A percentile compares a stretch with the other conserved stretches of the same genome.
phyloP scores from a whole-genome alignment of 345 rosid genomes.

The Hibiscus tridactylites region DNA sequence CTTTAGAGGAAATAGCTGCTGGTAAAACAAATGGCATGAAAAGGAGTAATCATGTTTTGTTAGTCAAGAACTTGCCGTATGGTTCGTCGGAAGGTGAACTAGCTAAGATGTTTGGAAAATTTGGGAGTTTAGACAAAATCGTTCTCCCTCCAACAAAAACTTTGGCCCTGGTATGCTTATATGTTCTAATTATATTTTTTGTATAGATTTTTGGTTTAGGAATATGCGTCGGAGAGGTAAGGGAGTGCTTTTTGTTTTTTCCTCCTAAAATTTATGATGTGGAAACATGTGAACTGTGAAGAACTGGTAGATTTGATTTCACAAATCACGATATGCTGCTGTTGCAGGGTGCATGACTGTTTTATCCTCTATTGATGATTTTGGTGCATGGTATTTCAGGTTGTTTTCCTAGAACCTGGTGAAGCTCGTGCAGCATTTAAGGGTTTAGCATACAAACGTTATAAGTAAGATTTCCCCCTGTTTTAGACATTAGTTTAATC shows the following conservation, averaged over 20 bases:
- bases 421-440: conserved; percentile 87
- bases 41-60: conserved; percentile 77
- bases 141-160: conserved; percentile 85
- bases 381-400: conserved; percentile 35
- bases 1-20: conserved; percentile 64
- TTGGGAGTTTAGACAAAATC: conserved; percentile 76
- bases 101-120: conserved; percentile 72
- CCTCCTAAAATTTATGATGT: neutral
- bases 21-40: conserved; percentile 52
- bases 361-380: neutral
- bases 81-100: conserved; percentile 80
- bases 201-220: neutral
- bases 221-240: neutral
- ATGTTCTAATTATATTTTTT: neutral
- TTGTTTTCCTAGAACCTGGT: conserved; percentile 79
- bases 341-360: neutral
- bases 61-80: conserved; percentile 88
- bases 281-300: neutral
- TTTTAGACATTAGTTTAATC: neutral
- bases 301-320: neutral
- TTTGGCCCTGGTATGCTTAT: conserved; percentile 64
- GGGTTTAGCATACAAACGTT: conserved; percentile 82
- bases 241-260: neutral
- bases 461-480: conserved; percentile 54
- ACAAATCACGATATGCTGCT: neutral